Conservation (phyloP, 768 basidiomycete genomes). For the Nidularia pulvinata region DNA sequence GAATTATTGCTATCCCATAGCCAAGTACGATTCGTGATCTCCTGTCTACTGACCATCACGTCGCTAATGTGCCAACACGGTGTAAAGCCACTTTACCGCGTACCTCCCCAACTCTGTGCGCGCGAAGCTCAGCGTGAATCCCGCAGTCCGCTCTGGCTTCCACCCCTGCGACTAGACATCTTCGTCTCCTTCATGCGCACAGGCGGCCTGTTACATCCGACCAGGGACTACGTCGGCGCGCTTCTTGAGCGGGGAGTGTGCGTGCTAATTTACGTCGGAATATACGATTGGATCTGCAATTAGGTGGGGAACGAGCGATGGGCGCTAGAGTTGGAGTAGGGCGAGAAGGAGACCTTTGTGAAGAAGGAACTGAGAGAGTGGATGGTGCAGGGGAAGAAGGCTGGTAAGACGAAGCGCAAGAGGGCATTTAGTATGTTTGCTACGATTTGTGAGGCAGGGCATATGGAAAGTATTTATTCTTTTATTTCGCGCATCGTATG, state of each 20-base stretch:
- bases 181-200: constrained; percentile 41
- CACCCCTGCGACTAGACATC: constrained; percentile 37
- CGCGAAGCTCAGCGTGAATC: constrained; percentile 60
- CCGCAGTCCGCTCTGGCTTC: constrained; percentile 31
- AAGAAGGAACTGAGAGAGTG: constrained; percentile 51
- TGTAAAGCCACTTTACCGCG: constrained; percentile 52
- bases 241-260: constrained; percentile 76
- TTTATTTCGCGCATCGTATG: background rate
- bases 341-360: constrained; percentile 46
- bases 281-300: constrained; percentile 78
- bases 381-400: constrained; percentile 46
- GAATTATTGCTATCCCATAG: constrained; percentile 61
- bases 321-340: constrained; percentile 73
- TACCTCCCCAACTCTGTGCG: constrained; percentile 67
- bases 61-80: constrained; percentile 23
- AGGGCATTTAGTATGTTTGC: constrained; percentile 70
- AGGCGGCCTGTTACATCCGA: constrained; percentile 41
- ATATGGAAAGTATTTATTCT: constrained; percentile 47
- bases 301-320: constrained; percentile 76
- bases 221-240: constrained; percentile 57
- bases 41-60: background rate
- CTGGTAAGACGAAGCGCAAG: constrained; percentile 31
- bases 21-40: constrained; percentile 16
- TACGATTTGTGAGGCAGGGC: constrained; percentile 67
- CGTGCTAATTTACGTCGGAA: constrained; percentile 70